Percentiles rank a stretch among this genome's conserved stretches.
phyloP scores from a whole-genome alignment of 1,284 basidiomycete genomes.

The Ganoderma sinense region DNA sequence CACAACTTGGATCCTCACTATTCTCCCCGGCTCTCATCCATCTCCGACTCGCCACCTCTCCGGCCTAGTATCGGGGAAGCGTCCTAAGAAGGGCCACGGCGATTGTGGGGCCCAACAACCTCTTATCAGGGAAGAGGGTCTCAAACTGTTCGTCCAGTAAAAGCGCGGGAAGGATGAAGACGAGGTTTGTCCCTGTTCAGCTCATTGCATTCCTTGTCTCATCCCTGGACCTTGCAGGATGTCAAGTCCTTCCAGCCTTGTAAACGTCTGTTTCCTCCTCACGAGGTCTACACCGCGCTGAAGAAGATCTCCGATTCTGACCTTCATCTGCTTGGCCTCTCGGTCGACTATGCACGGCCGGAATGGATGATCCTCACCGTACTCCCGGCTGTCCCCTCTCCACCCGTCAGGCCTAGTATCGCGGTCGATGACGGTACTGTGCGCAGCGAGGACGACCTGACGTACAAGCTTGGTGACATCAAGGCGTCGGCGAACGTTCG shows the following conservation, averaged over 20 bases:
- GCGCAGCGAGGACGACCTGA: constrained; percentile 98
- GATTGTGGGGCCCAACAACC: constrained; percentile 97
- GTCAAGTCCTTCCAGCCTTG: constrained; percentile 89
- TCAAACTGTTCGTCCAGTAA: constrained; percentile 97
- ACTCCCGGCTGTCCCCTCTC: constrained; percentile 96
- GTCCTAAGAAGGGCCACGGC: constrained; percentile 89
- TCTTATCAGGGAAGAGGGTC: constrained; percentile 90
- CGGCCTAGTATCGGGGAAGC: too few species aligned
- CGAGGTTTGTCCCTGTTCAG: constrained; percentile 65
- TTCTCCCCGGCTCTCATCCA: too few species aligned
- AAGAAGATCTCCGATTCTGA: constrained; percentile 94
- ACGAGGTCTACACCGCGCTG: constrained; percentile 91
- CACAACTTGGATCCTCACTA: too few species aligned
- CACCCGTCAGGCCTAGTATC: constrained; percentile 97
- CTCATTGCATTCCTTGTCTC: constrained; percentile 26
- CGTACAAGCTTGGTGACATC: constrained; percentile 98
- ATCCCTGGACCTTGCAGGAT: constrained; percentile 65
- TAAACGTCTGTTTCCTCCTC: constrained; percentile 87
- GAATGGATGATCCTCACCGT: constrained; percentile 99
- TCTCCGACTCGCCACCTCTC: too few species aligned
- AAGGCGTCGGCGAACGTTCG: constrained; percentile 94
- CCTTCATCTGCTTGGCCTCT: constrained; percentile 91
- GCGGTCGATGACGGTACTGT: constrained; percentile 96
- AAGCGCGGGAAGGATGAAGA: constrained; percentile 94
- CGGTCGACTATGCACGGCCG: constrained; percentile 95